These are phyloP conservation scores for Fusarium verticillioides DNA, from an alignment of 2,329 filamentous ascomycete species.

Conservation along the genomic window DNA sequence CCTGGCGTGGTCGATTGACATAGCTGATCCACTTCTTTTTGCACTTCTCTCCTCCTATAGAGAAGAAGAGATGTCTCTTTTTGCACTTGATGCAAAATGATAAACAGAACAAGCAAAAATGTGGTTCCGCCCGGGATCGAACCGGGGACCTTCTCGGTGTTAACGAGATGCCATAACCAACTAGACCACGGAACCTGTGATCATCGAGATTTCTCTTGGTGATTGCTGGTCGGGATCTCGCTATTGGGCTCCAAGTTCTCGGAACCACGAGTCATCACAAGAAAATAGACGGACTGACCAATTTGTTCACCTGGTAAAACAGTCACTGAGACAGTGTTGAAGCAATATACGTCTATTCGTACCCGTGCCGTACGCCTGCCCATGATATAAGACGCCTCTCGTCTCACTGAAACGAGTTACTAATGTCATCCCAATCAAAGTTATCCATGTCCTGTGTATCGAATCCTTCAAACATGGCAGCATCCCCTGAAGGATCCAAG, in stretches of 20 bases:
- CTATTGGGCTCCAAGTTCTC: neutral
- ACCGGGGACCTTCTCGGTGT: slow-evolving; percentile 29
- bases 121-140: slow-evolving; percentile 25
- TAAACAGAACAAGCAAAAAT: neutral
- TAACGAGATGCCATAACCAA: slow-evolving; percentile 31
- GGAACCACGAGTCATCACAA: too few species aligned
- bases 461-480: slow-evolving; percentile 53
- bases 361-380: slow-evolving; percentile 12
- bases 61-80: neutral
- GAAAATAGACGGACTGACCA: neutral
- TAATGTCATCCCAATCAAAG: slow-evolving; percentile 27
- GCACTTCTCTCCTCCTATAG: too few species aligned
- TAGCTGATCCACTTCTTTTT: neutral
- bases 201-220: neutral
- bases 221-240: neutral
- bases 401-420: slow-evolving; percentile 4
- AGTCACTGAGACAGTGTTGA: neutral
- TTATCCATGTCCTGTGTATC: slow-evolving; percentile 54
- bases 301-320: neutral
- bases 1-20: neutral
- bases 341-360: neutral
- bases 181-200: slow-evolving; percentile 22
- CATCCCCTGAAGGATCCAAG: slow-evolving; percentile 50
- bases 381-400: neutral
- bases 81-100: neutral